Conservation (phyloP, 805 yeast species). For the Spathaspora sp. region DNA sequence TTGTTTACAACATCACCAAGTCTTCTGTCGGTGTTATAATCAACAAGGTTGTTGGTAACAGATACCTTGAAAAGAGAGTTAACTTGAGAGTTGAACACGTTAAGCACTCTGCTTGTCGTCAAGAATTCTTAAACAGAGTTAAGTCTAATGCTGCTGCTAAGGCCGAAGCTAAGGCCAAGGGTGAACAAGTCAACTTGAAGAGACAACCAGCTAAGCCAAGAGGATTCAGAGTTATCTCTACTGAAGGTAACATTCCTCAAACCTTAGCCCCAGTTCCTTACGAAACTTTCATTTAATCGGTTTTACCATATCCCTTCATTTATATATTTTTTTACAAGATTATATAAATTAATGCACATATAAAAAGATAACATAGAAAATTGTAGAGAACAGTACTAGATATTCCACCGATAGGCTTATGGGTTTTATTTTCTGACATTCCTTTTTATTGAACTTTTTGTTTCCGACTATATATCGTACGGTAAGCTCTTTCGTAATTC, state of each 20-base stretch:
- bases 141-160: constrained; percentile 92
- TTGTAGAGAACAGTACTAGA: too few species aligned
- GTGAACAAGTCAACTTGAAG: constrained; percentile 88
- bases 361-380: neutral
- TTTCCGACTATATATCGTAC: too few species aligned
- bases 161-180: constrained; percentile 92
- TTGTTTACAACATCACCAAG: constrained; percentile 98
- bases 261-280: constrained; percentile 98
- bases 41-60: constrained; percentile 98
- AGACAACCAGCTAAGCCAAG: constrained; percentile 99
- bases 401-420: too few species aligned
- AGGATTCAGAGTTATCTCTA: constrained; percentile 79
- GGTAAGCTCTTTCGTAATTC: too few species aligned
- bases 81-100: constrained; percentile 98
- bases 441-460: too few species aligned
- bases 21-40: constrained; percentile 96
- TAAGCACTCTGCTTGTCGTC: constrained; percentile 99
- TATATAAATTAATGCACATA: constrained; percentile 4
- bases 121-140: constrained; percentile 98
- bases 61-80: constrained; percentile 98
- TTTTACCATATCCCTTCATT: neutral
- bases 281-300: constrained; percentile 93
- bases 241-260: constrained; percentile 84
- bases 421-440: too few species aligned
- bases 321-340: neutral